phyloP scores from a whole-genome alignment of 2,329 filamentous ascomycete genomes.

The Lachnellula hyalina region DNA sequence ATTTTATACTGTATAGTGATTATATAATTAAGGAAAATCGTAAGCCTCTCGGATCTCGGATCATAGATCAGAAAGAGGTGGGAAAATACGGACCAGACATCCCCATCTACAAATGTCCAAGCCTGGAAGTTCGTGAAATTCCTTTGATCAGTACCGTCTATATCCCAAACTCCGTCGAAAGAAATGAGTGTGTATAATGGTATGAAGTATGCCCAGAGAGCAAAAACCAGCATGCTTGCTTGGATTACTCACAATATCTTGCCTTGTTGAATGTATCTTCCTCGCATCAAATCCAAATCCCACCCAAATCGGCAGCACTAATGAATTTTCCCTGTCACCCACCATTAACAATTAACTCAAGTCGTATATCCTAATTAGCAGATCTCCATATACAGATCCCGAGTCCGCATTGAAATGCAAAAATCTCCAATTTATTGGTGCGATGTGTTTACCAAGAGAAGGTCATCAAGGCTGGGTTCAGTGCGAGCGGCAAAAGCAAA shows the following conservation, averaged over 20 bases:
- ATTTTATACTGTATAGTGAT: neutral
- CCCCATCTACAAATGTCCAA: neutral
- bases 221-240: neutral
- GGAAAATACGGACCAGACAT: neutral
- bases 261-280: neutral
- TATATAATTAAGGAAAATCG: neutral
- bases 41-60: neutral
- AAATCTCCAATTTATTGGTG: neutral
- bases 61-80: neutral
- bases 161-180: neutral
- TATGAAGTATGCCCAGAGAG: too few species aligned
- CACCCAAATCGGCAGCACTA: too few species aligned
- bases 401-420: neutral
- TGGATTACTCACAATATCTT: neutral
- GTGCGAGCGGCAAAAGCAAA: conserved; percentile 63
- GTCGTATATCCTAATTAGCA: neutral
- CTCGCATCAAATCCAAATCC: neutral
- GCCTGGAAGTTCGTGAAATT: neutral
- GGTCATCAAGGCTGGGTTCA: conserved; percentile 76
- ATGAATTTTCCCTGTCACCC: neutral
- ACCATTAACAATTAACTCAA: conserved; percentile 1
- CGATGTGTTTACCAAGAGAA: conserved; percentile 59
- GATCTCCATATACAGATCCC: neutral
- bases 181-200: neutral
- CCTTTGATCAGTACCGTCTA: neutral